Conservation (phyloP, 208 protist species). For the Herpetomonas samuelpessoai region DNA sequence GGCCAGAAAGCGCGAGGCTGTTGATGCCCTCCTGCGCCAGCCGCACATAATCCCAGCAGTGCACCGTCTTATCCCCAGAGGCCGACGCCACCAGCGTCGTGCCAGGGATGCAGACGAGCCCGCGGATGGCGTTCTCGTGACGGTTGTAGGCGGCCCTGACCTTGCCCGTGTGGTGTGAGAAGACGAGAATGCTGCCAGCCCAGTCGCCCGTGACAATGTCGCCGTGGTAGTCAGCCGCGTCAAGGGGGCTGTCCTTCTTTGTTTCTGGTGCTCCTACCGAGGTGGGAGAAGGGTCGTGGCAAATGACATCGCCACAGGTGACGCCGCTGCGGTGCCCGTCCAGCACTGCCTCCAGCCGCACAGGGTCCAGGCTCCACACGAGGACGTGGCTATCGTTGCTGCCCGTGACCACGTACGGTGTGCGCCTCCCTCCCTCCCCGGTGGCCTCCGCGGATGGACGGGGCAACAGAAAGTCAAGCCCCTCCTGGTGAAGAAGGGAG, state of each 20-base stretch:
- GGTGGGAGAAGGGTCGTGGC: too few relatives aligned
- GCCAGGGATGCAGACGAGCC: constrained; percentile 51
- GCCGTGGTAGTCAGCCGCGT: constrained; percentile 17
- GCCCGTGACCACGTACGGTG: constrained; percentile 58
- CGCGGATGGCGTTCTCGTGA: constrained; percentile 61
- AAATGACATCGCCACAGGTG: constrained; percentile 49
- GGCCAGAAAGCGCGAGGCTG: constrained; percentile 4
- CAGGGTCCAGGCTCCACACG: constrained; percentile 47
- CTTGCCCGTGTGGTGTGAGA: constrained; percentile 46
- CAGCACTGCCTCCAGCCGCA: constrained; percentile 56
- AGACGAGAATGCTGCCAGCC: constrained; percentile 58
- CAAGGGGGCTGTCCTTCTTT: constrained; percentile 5
- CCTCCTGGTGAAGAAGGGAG: constrained; percentile 43
- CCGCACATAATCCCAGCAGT: constrained; percentile 49
- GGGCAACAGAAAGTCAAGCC: constrained; percentile 4
- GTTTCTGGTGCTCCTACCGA: not conserved
- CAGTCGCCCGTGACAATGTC: constrained; percentile 82
- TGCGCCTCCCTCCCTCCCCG: too few relatives aligned
- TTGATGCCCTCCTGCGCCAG: not conserved
- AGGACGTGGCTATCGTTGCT: constrained; percentile 75
- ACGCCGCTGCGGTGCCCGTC: constrained; percentile 60
- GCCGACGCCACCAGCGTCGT: constrained; percentile 46
- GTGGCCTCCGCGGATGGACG: constrained; percentile 1
- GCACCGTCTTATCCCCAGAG: constrained; percentile 82
- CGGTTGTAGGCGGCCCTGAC: constrained; percentile 47